Base-by-base conservation (phyloP, 1,284 basidiomycete species). In the Coriolopsis trogii region DNA sequence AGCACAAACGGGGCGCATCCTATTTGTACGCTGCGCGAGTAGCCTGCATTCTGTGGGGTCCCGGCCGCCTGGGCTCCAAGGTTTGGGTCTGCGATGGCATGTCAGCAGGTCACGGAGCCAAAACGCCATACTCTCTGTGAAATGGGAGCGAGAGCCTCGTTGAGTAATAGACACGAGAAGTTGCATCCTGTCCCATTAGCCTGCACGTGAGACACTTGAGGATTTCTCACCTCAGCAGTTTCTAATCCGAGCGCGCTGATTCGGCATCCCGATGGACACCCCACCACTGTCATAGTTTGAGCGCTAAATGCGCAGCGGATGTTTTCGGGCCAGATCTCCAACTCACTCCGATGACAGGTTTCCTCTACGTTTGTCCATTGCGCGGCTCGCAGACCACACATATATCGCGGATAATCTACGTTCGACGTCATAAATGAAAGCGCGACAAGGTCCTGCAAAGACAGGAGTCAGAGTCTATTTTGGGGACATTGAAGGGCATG, bases 61-160 rank as follows among this genome's bases (percentile, higher is more conserved):
- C 51, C 59, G 54, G 52, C 54, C 50, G 56, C 39, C 49, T 54
- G 33, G 46, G 42, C 34, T 34, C 49, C 36, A 38, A 34, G 31
- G 37, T 29, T 34, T 31, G n/a, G 30, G 43, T 31, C 36, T 26
- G 26, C 39, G 29, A 29, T 13, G n/a, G 13, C 50, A 36, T 54
- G 62, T 63, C 60, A 63, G 60, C 60, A 57, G 60, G 49, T 56
- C 53, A 50, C 53, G 58, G 46, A 49, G 16, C 39, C 52, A 40
- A 18, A 49, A 46, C 47, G 43, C 40, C 43, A 47, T 43, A n/a
- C 40, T 39, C 45, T 50, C 45, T 55, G 50, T 55, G 53, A 54
- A n/a, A 52, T 30, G 29, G 23, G 13, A 45, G 36, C 34, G 41
- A 30, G 33, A 8, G 33, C 33, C 33, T 39, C 54, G 43, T 58